Evolutionary conservation across 805 yeast genomes (phyloP), one percentile per base, ranked within the genome.

Genomic region (Zygosaccharomyces gambellarensis): DNA sequence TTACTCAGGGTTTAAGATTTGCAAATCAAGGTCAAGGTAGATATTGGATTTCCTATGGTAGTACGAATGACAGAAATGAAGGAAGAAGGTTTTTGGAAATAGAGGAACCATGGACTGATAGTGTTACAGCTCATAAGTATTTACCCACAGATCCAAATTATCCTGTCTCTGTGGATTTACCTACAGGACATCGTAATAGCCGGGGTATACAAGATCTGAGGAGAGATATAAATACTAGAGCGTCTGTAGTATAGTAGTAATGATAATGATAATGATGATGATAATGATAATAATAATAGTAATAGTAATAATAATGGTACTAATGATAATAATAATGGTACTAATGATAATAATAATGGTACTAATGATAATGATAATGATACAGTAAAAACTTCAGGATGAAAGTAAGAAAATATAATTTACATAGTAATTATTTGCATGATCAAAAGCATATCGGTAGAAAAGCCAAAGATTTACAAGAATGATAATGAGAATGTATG

Each of bases 1-100:
- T 92, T 46, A 81, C 83, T 52, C 85, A 88, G 51, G 99, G 99
- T 0, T 66, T 90, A 48, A 69, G 99, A 39, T 89, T 87, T 64
- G 80, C 82, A 27, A 78, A 82, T 45, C 85, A 87, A 38, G 97
- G 97, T 0, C 77, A 79, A 42, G 80, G 80, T 10, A 87, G 85
- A 56, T 90, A 90, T 65, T 94, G 98, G 98, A 70, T 90, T 2
- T 54, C 55, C 38, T 59, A 60, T 39, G 65, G 64, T 9, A 54
- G 58, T 45, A 48, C 40, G 6, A 31, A 32, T 8, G 43, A 23
- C n/a, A 34, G 17, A 12, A 31, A 17, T 29, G 32, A 19, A 12
- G 38, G 11, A 25, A 27, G 25, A 12, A 38, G 23, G 23, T 36
- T 30, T 4, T 31, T 40, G 23, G 39, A 34, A 4, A 7, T 21